Evolutionary conservation across 306 rosid genomes (phyloP), one percentile per base, ranked within the genome.

Genomic region (Quillaja saponaria): DNA sequence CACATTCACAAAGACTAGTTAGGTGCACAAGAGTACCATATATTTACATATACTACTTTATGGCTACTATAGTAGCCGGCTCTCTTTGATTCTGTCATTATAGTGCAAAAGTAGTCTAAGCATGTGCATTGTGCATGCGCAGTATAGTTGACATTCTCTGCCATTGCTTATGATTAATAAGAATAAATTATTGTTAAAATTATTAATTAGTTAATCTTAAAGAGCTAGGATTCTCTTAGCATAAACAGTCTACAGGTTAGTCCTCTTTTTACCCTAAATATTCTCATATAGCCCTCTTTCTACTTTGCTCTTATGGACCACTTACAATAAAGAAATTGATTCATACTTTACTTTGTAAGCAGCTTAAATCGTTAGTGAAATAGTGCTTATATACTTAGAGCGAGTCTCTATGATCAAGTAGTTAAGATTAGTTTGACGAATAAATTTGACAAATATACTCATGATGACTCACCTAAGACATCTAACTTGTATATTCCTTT

Each of bases 91-190:
- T 38, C 20, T 63, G 75, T 77, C 54, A 63, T 56, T 68, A 61
- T 55, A 59, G 67, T 68, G 72, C 79, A 73, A 68, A 25, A 25
- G 31, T 25, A 25, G 73, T 63, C 61, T 70, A 65, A 70, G 81
- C 82, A 81, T 81, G 80, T 71, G 84, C 83, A 71, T 73, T 64
- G 58, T 74, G 69, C 76, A 77, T 71, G 71, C 81, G 64, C 63
- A 71, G 31, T 25, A n/a, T n/a, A 25, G 81, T 77, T 72, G 82
- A 82, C 83, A 83, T 79, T 80, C 75, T 77, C 40, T 48, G 57
- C 51, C 71, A 76, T 71, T 63, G 64, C 78, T 80, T 71, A 47
- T 79, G 70, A 51, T 76, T 66, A n/a, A 25, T 25, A 37, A 65
- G 72, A 76, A 72, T 74, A 81, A 74, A 59, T 74, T 63, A 41